Evolutionary conservation across 208 protist species (phyloP).

Genomic region (Acanthamoeba lenticulata): DNA sequence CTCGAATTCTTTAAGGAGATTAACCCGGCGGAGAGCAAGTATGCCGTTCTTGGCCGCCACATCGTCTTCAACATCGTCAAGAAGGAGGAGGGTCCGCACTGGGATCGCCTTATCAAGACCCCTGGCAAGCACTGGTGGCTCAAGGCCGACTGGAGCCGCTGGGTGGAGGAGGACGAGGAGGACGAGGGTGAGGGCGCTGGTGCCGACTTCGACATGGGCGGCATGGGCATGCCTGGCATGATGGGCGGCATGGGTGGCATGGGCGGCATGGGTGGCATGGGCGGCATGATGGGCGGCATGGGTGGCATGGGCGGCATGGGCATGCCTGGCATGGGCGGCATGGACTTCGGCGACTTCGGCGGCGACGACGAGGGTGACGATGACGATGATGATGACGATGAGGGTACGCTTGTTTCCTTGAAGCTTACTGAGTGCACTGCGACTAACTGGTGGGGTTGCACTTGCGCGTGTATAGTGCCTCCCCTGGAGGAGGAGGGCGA

Average conservation of each 20-base stretch:
- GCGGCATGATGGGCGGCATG: constrained; percentile 50
- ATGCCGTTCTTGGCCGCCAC: background rate
- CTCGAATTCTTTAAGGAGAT: constrained; percentile 63
- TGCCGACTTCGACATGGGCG: constrained; percentile 24
- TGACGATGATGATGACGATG: constrained; percentile 27
- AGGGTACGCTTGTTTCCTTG: background rate
- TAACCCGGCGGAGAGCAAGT: constrained; percentile 43
- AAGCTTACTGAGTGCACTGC: background rate
- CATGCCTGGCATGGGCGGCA: constrained; percentile 59
- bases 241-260: constrained; percentile 17
- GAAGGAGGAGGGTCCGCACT: constrained; percentile 43
- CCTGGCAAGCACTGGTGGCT: constrained; percentile 64
- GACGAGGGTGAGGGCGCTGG: constrained; percentile 27
- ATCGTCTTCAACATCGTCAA: constrained; percentile 65
- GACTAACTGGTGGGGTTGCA: background rate
- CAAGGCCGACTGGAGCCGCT: constrained; percentile 69
- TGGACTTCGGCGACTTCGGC: constrained; percentile 59
- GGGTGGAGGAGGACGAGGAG: constrained; percentile 71
- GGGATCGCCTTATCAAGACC: constrained; percentile 62
- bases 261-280: constrained; percentile 58
- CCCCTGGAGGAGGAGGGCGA: background rate
- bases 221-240: constrained; percentile 13
- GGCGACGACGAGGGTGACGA: constrained; percentile 4
- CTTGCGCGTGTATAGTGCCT: background rate
- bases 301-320: constrained; percentile 13